Base-by-base conservation (phyloP, 2,329 filamentous ascomycete species). In the Achaetomium macrosporum region DNA sequence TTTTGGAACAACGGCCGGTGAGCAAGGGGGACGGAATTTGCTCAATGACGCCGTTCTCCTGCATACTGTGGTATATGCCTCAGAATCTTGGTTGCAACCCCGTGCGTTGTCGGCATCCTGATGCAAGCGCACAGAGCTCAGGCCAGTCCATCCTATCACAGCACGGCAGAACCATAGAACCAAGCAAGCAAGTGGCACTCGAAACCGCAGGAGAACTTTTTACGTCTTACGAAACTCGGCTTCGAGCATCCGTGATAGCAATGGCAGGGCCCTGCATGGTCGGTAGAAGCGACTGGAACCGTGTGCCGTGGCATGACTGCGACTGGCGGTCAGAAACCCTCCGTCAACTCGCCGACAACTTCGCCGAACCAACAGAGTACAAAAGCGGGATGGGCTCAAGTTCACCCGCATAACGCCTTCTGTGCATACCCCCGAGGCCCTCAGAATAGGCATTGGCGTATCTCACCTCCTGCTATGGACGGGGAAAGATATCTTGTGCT, bases 51-150 rank as follows among this genome's bases (percentile, higher is more conserved):
- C 55, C 49, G 50, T 54, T 40, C 31, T 62, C 47, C 42, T 58
- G 59, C 59, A 61, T 58, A 51, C 4, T 25, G 25, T 7, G 25
- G 25, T 4, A 25, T 25, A 25, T 53, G 49, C 51, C 47, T 29
- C 50, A 45, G 40, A 53, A 47, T 25, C 49, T 56, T 54, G 57
- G 56, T 54, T 59, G 60, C 59, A 58, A 25, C 54, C 52, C 52
- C 42, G 44, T 61, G 49, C 47, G 42, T 58, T 59, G 53, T 57
- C 43, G 47, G 46, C 51, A 30, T 58, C 48, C 52, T 57, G 58
- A 62, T 59, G 61, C 61, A 60, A 56, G 48, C 36, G 48, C 51
- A 51, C 61, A 59, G 55, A 57, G 54, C 53, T 61, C 44, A 56
- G 50, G 55, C 46, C 56, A 56, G 48, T 53, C 40, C 57, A 50